These are phyloP conservation scores for Stropharia rugosoannulata DNA, from an alignment of 768 basidiomycete genomes.

Conservation along the genomic window DNA sequence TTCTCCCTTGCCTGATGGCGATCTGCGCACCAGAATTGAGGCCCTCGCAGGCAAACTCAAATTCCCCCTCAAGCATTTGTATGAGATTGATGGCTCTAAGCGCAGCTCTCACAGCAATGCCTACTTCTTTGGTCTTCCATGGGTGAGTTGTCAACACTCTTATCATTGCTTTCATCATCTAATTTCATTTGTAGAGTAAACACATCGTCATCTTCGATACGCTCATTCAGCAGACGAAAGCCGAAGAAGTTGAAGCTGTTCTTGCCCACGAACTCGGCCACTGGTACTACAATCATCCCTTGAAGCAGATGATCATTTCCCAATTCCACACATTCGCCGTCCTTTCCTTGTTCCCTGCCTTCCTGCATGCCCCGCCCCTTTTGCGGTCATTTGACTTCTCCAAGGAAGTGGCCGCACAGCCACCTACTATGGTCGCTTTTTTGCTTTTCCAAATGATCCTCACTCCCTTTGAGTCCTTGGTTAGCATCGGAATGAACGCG, in stretches of 20 bases:
- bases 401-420: slow-evolving; percentile 54
- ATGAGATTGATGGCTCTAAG: slow-evolving; percentile 97
- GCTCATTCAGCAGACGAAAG: slow-evolving; percentile 85
- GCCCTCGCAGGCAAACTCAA: slow-evolving; percentile 74
- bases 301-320: slow-evolving; percentile 82
- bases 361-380: slow-evolving; percentile 78
- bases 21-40: slow-evolving; percentile 78
- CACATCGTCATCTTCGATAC: slow-evolving; percentile 98
- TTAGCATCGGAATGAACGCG: slow-evolving; percentile 75
- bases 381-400: slow-evolving; percentile 83
- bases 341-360: slow-evolving; percentile 86
- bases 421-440: slow-evolving; percentile 85
- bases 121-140: slow-evolving; percentile 98
- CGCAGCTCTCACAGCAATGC: slow-evolving; percentile 94
- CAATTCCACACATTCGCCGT: slow-evolving; percentile 89
- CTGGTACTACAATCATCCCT: slow-evolving; percentile 91
- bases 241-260: slow-evolving; percentile 97
- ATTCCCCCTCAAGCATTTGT: slow-evolving; percentile 93
- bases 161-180: neutral
- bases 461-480: slow-evolving; percentile 74
- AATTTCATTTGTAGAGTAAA: slow-evolving; percentile 56
- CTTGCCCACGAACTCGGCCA: slow-evolving; percentile 96
- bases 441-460: slow-evolving; percentile 89
- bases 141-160: slow-evolving; percentile 47
- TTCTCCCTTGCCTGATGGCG: slow-evolving; percentile 77